Conservation (phyloP, 2,329 filamentous ascomycete genomes). For the Fonsecaea erecta region DNA sequence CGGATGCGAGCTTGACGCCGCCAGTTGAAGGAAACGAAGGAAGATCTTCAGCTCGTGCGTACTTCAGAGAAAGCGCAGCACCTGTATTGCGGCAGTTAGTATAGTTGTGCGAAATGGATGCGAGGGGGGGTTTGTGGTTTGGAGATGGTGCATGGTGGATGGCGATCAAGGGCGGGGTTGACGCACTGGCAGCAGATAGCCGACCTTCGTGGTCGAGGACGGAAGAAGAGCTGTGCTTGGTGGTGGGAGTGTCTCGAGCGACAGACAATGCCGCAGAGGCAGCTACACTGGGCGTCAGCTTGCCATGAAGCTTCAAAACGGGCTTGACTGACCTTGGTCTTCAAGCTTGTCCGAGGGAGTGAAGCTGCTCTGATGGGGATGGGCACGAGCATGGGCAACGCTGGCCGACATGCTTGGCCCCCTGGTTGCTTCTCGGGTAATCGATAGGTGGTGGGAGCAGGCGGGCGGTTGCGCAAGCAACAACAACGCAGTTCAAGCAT, state of each 20-base stretch:
- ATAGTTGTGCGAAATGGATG: conserved; percentile 22
- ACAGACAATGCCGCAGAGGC: conserved; percentile 66
- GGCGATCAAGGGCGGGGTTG: conserved; percentile 19
- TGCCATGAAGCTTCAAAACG: not conserved
- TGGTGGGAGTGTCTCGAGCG: conserved; percentile 42
- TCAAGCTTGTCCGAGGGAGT: conserved; percentile 42
- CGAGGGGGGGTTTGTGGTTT: conserved; percentile 6
- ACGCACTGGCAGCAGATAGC: conserved; percentile 62
- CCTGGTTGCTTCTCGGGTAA: conserved; percentile 11
- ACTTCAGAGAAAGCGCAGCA: conserved; percentile 67
- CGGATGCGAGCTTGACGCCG: conserved; percentile 61
- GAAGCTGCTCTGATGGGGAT: conserved; percentile 20
- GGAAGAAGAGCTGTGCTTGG: conserved; percentile 39
- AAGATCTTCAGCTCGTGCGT: conserved; percentile 73
- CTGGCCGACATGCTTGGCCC: conserved; percentile 34
- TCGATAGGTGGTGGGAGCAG: conserved; percentile 1
- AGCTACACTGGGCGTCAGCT: conserved; percentile 46
- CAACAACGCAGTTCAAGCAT: conserved; percentile 13
- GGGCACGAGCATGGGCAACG: conserved; percentile 12
- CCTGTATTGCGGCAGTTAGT: conserved; percentile 48
- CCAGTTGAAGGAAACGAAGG: conserved; percentile 75
- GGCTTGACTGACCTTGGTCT: conserved; percentile 42
- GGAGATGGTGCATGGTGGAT: not conserved
- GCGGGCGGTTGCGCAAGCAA: conserved; percentile 11
- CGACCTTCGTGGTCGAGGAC: conserved; percentile 58